Evolutionary conservation across 305 asterid species (phyloP).

Genomic region (Striga hermonthica): DNA sequence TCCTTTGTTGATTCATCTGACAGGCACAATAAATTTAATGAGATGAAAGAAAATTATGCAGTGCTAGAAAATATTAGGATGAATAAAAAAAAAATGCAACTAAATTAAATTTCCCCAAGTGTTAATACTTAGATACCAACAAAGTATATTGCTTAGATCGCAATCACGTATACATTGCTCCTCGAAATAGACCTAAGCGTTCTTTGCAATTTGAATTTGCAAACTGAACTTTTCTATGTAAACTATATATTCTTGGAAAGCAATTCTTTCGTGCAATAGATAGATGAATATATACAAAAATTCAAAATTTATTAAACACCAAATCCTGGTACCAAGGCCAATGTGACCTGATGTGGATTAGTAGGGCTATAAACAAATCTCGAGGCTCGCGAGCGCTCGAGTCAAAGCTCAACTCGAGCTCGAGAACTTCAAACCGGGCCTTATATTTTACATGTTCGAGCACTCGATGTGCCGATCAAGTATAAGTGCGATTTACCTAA

Average conservation of each 20-base stretch:
- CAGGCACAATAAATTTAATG: slow-evolving; percentile 24
- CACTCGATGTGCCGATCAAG: no score
- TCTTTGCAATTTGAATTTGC: neutral
- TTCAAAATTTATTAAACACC: slow-evolving; percentile 12
- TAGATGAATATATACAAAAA: neutral
- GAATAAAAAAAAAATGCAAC: no score
- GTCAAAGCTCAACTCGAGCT: no score
- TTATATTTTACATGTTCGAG: no score
- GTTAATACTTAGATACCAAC: no score
- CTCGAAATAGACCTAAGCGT: neutral
- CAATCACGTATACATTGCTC: no score
- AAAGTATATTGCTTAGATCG: no score
- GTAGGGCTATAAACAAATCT: no score
- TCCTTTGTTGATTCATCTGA: slow-evolving; percentile 72
- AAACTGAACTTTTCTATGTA: neutral
- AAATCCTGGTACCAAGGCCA: neutral
- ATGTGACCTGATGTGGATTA: neutral
- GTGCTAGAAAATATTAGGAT: neutral
- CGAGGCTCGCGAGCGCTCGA: no score
- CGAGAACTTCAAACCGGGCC: no score
- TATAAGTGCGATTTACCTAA: no score
- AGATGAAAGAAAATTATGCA: slow-evolving; percentile 20
- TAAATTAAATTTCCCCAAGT: no score
- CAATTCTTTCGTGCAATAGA: slow-evolving; percentile 1
- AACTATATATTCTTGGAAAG: slow-evolving; percentile 9